Percentiles rank a stretch among this genome's conserved stretches.
phyloP scores from a whole-genome alignment of 352 stramenopile genomes.

The Phytopythium delawarense region DNA sequence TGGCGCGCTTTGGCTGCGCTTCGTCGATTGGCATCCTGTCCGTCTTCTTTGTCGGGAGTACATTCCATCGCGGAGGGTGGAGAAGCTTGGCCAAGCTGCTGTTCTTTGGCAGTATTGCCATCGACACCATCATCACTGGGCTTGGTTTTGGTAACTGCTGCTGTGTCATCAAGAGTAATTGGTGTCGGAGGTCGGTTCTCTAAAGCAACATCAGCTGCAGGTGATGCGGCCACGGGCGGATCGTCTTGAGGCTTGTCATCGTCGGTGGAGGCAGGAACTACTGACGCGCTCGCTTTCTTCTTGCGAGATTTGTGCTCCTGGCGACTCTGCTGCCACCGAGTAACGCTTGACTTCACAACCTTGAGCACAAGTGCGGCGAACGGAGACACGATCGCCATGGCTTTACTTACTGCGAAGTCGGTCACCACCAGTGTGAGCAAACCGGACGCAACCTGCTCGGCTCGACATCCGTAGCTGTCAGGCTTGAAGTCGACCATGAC shows the following conservation, averaged over 20 bases:
- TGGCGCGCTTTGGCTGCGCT: background rate
- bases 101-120: background rate
- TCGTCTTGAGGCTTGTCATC: background rate
- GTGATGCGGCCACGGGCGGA: background rate
- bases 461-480: constrained; percentile 38
- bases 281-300: constrained; percentile 12
- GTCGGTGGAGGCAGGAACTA: constrained; percentile 16
- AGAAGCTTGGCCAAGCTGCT: background rate
- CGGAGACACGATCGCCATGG: constrained; percentile 28
- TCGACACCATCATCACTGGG: background rate
- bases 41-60: background rate
- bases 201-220: background rate
- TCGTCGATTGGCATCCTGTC: background rate
- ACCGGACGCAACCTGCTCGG: constrained; percentile 58
- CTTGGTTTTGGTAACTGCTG: background rate
- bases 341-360: constrained; percentile 12
- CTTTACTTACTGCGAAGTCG: constrained; percentile 72
- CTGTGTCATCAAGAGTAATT: background rate
- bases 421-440: constrained; percentile 69
- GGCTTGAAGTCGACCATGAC: constrained; percentile 70
- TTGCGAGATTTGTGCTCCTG: constrained; percentile 1
- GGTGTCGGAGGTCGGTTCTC: background rate
- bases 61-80: background rate
- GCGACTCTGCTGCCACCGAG: constrained; percentile 11
- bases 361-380: constrained; percentile 20